These are phyloP conservation scores for Acanthamoeba healyi DNA, from an alignment of 208 protist species.

Conservation along the genomic window DNA sequence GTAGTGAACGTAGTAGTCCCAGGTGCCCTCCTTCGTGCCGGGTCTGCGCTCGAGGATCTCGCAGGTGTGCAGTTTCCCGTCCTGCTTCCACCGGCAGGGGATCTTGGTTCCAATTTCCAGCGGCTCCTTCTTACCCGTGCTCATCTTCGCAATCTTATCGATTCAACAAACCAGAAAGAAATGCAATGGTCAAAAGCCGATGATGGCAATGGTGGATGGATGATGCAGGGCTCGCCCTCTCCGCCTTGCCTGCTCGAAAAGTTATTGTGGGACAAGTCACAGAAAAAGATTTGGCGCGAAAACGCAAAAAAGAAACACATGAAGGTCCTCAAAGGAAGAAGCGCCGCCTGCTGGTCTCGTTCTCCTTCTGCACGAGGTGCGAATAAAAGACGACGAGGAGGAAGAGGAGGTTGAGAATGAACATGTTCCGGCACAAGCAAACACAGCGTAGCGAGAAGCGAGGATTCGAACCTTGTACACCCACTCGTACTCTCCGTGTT, in stretches of 20 bases:
- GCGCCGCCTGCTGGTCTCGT: constrained; percentile 66
- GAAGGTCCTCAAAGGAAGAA: constrained; percentile 13
- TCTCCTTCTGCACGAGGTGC: constrained; percentile 20
- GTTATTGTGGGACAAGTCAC: background rate
- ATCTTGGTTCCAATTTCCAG: constrained; percentile 55
- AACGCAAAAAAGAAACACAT: background rate
- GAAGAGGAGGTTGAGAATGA: background rate
- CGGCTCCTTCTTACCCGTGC: constrained; percentile 20
- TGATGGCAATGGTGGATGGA: background rate
- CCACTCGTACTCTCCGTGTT: constrained; percentile 91
- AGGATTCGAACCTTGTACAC: constrained; percentile 80
- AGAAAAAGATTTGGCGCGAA: constrained; percentile 24
- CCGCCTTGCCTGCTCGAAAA: too few species aligned
- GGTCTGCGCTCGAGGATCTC: constrained; percentile 84
- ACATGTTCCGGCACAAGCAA: background rate
- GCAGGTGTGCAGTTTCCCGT: constrained; percentile 76
- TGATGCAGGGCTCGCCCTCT: too few species aligned
- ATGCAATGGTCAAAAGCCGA: background rate
- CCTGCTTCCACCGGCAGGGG: constrained; percentile 63
- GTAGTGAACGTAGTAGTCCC: constrained; percentile 91
- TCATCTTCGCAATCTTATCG: background rate
- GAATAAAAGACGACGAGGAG: background rate
- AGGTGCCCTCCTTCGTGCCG: constrained; percentile 52
- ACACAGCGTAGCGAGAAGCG: background rate
- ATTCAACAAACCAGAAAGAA: background rate